Percentiles rank a stretch among this genome's conserved stretches.
phyloP scores from a whole-genome alignment of 371 early-diverging fungal genomes.

The Apophysomyces elegans region DNA sequence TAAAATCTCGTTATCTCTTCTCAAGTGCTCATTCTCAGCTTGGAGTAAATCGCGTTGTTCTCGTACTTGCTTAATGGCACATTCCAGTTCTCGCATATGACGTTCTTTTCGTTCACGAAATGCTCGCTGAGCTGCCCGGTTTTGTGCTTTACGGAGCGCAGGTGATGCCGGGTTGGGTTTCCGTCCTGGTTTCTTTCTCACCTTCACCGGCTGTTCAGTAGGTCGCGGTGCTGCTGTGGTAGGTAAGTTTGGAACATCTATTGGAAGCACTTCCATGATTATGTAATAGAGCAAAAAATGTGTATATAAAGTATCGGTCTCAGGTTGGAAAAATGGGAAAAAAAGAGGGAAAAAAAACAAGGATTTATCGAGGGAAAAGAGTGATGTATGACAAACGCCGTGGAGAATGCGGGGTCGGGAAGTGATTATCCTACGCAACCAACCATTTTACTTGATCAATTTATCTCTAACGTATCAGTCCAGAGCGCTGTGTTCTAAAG shows the following conservation, averaged over 20 bases:
- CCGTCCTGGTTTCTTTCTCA: constrained; percentile 80
- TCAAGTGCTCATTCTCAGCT: constrained; percentile 58
- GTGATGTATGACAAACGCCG: neutral
- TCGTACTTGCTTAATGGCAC: constrained; percentile 63
- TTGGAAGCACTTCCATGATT: neutral
- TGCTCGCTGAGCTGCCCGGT: constrained; percentile 82
- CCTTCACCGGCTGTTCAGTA: constrained; percentile 37
- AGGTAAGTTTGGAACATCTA: neutral
- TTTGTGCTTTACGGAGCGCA: constrained; percentile 79
- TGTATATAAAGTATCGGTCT: neutral
- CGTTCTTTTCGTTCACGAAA: constrained; percentile 82
- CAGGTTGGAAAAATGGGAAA: constrained; percentile 1
- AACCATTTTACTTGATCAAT: neutral
- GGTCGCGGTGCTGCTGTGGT: neutral
- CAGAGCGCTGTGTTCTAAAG: no score
- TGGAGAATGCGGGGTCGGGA: constrained; percentile 7
- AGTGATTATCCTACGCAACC: constrained; percentile 15
- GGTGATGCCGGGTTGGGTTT: constrained; percentile 79
- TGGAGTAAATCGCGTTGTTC: constrained; percentile 54
- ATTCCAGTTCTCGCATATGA: constrained; percentile 71
- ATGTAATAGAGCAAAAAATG: constrained; percentile 3
- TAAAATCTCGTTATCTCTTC: constrained; percentile 55
- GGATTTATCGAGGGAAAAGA: neutral
- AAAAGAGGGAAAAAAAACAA: neutral
- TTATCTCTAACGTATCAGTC: neutral